Percentiles rank a stretch among this genome's conserved stretches.
Conservation (phyloP, 148 eudicot genomes). For the Dysphania ambrosioides region DNA sequence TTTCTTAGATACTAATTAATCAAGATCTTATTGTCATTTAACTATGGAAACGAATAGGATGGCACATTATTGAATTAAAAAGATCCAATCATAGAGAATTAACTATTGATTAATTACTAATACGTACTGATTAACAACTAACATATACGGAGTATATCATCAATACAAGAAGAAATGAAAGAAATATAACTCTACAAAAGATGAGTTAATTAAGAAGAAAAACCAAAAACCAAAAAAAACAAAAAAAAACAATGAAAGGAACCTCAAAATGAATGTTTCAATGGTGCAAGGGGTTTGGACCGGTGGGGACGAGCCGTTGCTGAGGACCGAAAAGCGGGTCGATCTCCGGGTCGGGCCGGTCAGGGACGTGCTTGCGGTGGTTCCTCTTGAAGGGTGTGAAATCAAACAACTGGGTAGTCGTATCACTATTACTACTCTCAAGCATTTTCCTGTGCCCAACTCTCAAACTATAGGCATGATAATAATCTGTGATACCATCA, state of each 20-base stretch:
- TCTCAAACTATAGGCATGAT: conserved; percentile 3
- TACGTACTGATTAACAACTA: too few species aligned
- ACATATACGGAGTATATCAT: background rate
- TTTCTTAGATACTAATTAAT: background rate
- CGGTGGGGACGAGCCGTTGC: conserved; percentile 62
- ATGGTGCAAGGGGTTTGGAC: conserved; percentile 86
- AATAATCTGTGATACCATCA: too few species aligned
- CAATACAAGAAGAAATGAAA: conserved; percentile 3
- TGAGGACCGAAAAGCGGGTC: conserved; percentile 67
- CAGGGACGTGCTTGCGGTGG: conserved; percentile 28
- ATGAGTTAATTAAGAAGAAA: background rate
- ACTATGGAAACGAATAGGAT: background rate
- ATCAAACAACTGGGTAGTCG: conserved; percentile 45
- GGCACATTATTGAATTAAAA: background rate
- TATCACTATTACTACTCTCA: conserved; percentile 7
- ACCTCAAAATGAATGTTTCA: conserved; percentile 32
- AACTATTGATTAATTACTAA: background rate
- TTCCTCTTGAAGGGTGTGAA: conserved; percentile 62
- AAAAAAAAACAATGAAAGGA: too few species aligned
- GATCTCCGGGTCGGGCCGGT: conserved; percentile 27
- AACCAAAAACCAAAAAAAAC: too few species aligned
- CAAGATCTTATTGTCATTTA: background rate
- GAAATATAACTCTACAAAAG: conserved; percentile 18
- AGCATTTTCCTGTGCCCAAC: conserved; percentile 22
- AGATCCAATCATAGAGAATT: background rate